Conservation (phyloP, 345 rosid genomes). For the Clarkia xantiana region DNA sequence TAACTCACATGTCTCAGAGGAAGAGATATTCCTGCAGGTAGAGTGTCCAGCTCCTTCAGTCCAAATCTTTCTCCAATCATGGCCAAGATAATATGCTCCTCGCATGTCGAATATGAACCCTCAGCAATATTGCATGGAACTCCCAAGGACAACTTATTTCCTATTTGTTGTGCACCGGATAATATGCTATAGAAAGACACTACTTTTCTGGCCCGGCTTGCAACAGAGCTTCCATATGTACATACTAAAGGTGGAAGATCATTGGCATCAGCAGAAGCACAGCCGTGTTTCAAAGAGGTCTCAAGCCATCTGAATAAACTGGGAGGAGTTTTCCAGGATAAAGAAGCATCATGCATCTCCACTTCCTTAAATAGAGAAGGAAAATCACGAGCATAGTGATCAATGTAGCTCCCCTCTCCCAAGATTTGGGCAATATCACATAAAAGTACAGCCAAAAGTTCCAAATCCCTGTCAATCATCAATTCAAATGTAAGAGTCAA, state of each 20-base stretch:
- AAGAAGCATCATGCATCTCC: conserved; percentile 18
- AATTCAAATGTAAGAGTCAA: not conserved
- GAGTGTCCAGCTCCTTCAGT: conserved; percentile 62
- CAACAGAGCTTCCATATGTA: conserved; percentile 56
- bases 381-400: conserved; percentile 86
- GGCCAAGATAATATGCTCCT: conserved; percentile 77
- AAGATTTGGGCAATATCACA: conserved; percentile 56
- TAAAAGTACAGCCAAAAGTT: conserved; percentile 56
- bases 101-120: conserved; percentile 61
- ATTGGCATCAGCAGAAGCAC: conserved; percentile 27
- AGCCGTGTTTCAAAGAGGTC: conserved; percentile 58
- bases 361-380: conserved; percentile 40
- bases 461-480: conserved; percentile 53
- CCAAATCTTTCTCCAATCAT: conserved; percentile 98
- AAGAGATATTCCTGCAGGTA: conserved; percentile 86
- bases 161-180: conserved; percentile 57
- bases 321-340: conserved; percentile 48
- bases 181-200: conserved; percentile 71
- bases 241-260: conserved; percentile 63
- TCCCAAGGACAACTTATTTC: conserved; percentile 57
- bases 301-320: conserved; percentile 84
- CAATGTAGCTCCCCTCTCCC: conserved; percentile 61
- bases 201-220: conserved; percentile 70
- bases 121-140: conserved; percentile 57
- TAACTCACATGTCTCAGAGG: conserved; percentile 90